Evolutionary conservation across 371 early-diverging fungal species (phyloP), one percentile per base, ranked within the genome.

Genomic region (Zychaea mexicana): DNA sequence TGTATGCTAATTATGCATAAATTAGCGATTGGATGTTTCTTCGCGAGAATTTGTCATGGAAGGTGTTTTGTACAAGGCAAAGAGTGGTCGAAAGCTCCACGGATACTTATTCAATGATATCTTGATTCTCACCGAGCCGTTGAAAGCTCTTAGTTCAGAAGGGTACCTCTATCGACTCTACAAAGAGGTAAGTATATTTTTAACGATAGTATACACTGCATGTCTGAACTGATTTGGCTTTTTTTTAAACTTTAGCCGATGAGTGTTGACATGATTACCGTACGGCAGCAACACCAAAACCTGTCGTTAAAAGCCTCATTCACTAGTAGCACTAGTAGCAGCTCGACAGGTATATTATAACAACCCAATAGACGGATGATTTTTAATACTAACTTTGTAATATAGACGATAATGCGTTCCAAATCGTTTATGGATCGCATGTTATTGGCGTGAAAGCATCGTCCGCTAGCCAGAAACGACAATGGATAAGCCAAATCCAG

Each of bases 101-200:
- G 92, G 81, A 4, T 95, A 89, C 66, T 77, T 97, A 38, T 95
- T 96, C 72, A 96, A 92, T 64, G 98, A 97, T 74, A 71, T 95
- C 57, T 67, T 97, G 9, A 70, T 97, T 46, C 73, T 97, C 27
- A 74, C 78, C 2, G 79, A 71, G 68, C 85, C 85, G 58, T 59
- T 83, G 54, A 68, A 65, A 57, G 75, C 72, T 10, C 54, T 72
- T 15, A 79, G 71, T 67, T 61, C 66, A 0, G 76, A 79, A 62
- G 79, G 81, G 0, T 80, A 83, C 42, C 71, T 78, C 13, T 86
- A 83, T 56, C 71, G 66, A 22, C 64, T 88, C 17, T 88, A 88
- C 55, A 78, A 86, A n/a, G 85, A 86, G 76, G 87, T 87, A 79
- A 62, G 13, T 26, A 27, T 21, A 45, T 24, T 12, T 21, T 54